Evolutionary conservation across 495 filamentous ascomycete species (phyloP).

Genomic region (Trichoderma virens): DNA sequence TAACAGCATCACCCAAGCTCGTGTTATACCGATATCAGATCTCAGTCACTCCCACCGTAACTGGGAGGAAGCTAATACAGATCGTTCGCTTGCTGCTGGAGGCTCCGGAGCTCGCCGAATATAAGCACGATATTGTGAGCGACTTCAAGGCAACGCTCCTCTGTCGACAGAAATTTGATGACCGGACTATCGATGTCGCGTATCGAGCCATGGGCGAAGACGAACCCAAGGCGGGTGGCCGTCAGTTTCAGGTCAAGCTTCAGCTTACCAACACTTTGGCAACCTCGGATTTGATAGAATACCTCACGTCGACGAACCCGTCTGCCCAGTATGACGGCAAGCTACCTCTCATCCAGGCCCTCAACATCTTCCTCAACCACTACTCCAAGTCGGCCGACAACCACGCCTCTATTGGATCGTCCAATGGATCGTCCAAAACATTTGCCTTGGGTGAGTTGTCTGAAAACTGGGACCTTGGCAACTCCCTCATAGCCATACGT

Average conservation of each 20-base stretch:
- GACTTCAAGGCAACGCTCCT: slow-evolving; percentile 44
- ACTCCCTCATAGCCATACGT: slow-evolving; percentile 41
- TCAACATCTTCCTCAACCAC: slow-evolving; percentile 30
- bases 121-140: slow-evolving; percentile 32
- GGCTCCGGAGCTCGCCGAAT: slow-evolving; percentile 28
- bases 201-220: slow-evolving; percentile 21
- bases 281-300: slow-evolving; percentile 37
- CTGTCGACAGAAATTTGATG: slow-evolving; percentile 30
- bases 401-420: slow-evolving; percentile 17
- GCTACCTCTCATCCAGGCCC: slow-evolving; percentile 23
- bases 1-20: slow-evolving; percentile 28
- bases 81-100: slow-evolving; percentile 42
- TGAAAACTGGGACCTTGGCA: slow-evolving; percentile 22
- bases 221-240: slow-evolving; percentile 23
- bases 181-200: slow-evolving; percentile 22
- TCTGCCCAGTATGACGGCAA: slow-evolving; percentile 31
- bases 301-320: slow-evolving; percentile 38
- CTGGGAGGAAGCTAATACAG: slow-evolving; percentile 39
- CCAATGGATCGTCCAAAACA: slow-evolving; percentile 17
- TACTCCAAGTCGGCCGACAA: slow-evolving; percentile 18
- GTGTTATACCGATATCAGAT: slow-evolving; percentile 38
- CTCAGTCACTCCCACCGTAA: slow-evolving; percentile 23
- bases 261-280: slow-evolving; percentile 31
- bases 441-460: slow-evolving; percentile 17
- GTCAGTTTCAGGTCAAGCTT: slow-evolving; percentile 32